A percentile compares a stretch with the other conserved stretches of the same genome.
These are phyloP conservation scores for Penicillium verhagenii DNA, from an alignment of 495 filamentous ascomycete genomes.

Conservation along the genomic window DNA sequence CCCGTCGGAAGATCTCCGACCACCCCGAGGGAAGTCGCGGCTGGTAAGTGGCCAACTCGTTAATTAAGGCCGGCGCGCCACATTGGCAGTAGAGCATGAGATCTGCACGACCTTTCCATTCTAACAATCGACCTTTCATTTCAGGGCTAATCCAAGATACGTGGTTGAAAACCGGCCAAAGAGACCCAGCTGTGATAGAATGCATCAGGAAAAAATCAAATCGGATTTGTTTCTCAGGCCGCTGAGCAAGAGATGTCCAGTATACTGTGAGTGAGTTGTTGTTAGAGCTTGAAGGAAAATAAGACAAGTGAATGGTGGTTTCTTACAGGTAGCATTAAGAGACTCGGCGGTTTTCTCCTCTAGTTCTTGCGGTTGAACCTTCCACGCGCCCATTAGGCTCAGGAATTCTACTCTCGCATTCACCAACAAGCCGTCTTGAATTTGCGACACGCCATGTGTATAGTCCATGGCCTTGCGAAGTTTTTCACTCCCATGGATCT, in stretches of 20 bases:
- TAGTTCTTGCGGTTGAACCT: constrained; percentile 16
- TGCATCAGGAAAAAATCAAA: constrained; percentile 48
- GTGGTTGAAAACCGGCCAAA: constrained; percentile 25
- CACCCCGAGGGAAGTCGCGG: constrained; percentile 24
- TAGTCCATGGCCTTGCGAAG: constrained; percentile 26
- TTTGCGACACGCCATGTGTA: constrained; percentile 12
- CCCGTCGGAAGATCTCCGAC: constrained; percentile 26
- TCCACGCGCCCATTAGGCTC: constrained; percentile 18
- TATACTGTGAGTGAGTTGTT: constrained; percentile 13
- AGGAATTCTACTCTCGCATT: constrained; percentile 22
- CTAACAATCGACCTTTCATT: constrained; percentile 30
- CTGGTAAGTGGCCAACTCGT: constrained; percentile 21
- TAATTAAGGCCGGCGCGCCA: constrained; percentile 17
- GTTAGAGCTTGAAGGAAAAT: not conserved
- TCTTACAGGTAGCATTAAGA: constrained; percentile 22
- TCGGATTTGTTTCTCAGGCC: constrained; percentile 26
- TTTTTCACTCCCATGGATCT: constrained; percentile 9
- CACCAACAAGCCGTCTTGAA: constrained; percentile 16
- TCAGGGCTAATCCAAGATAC: constrained; percentile 29
- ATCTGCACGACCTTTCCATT: constrained; percentile 38
- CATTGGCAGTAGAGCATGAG: constrained; percentile 34
- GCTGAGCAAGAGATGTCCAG: constrained; percentile 24
- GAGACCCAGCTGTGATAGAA: constrained; percentile 31
- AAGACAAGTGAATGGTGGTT: not conserved
- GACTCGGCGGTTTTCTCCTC: constrained; percentile 30